Conservation (phyloP, 2,329 filamentous ascomycete species). For the Leptosphaerulina australis region DNA sequence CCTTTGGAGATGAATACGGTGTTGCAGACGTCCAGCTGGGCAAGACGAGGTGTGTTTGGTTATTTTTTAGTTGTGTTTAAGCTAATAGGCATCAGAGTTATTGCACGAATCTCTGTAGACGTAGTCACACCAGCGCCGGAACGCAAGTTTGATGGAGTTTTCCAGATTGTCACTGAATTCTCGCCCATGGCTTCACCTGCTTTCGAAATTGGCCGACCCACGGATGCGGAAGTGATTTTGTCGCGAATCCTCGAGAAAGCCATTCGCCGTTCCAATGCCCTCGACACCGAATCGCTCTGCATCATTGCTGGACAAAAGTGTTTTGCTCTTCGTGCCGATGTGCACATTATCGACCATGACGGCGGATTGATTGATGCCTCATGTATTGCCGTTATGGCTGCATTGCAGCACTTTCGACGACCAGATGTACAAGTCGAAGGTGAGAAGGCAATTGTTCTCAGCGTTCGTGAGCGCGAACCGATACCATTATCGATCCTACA, state of each 20-base stretch:
- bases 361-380: slow-evolving; percentile 86
- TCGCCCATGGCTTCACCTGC: slow-evolving; percentile 90
- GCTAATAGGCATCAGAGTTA: slow-evolving; percentile 62
- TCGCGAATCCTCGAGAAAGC: slow-evolving; percentile 92
- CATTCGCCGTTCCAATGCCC: slow-evolving; percentile 84
- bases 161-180: slow-evolving; percentile 89
- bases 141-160: slow-evolving; percentile 92
- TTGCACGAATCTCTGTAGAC: slow-evolving; percentile 85
- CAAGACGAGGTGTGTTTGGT: slow-evolving; percentile 74
- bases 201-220: slow-evolving; percentile 84
- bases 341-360: slow-evolving; percentile 90
- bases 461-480: slow-evolving; percentile 82
- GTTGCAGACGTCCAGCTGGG: slow-evolving; percentile 85
- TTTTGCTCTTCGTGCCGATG: slow-evolving; percentile 88
- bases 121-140: slow-evolving; percentile 84
- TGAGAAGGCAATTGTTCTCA: slow-evolving; percentile 83
- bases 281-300: slow-evolving; percentile 95
- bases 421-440: slow-evolving; percentile 88
- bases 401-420: slow-evolving; percentile 86
- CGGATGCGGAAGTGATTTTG: slow-evolving; percentile 82
- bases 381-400: slow-evolving; percentile 85
- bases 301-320: slow-evolving; percentile 89
- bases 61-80: background rate
- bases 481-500: slow-evolving; percentile 90
- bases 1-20: slow-evolving; percentile 89